A percentile compares a stretch with the other conserved stretches of the same genome.
Evolutionary conservation across 345 rosid genomes (phyloP).

Genomic region (Citrus medica): DNA sequence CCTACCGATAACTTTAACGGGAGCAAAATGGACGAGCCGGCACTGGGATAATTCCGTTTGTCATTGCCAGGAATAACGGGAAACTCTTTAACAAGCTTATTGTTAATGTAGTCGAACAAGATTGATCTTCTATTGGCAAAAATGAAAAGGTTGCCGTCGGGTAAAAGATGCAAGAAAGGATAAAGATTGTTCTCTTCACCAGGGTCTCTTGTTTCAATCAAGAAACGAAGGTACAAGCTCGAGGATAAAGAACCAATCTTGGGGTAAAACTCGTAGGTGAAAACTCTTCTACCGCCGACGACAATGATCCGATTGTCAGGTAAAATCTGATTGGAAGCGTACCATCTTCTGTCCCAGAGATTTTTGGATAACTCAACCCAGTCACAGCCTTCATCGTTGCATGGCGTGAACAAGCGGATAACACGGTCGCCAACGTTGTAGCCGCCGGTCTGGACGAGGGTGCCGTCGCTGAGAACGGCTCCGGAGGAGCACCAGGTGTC

Average conservation of each 20-base stretch:
- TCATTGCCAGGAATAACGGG: constrained; percentile 64
- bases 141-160: constrained; percentile 73
- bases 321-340: constrained; percentile 67
- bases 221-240: constrained; percentile 45
- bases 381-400: constrained; percentile 44
- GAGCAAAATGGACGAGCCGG: constrained; percentile 83
- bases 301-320: constrained; percentile 75
- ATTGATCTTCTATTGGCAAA: constrained; percentile 75
- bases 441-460: constrained; percentile 78
- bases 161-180: constrained; percentile 71
- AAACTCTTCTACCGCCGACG: constrained; percentile 70
- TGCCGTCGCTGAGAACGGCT: constrained; percentile 54
- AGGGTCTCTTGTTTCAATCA: constrained; percentile 56
- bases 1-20: constrained; percentile 40
- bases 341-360: constrained; percentile 65
- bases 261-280: constrained; percentile 64
- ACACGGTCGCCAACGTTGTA: constrained; percentile 51
- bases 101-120: constrained; percentile 40
- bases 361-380: constrained; percentile 52
- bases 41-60: constrained; percentile 69
- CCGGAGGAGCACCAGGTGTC: constrained; percentile 96
- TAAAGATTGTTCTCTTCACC: constrained; percentile 79
- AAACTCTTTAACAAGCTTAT: constrained; percentile 49
- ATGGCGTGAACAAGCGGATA: constrained; percentile 52
- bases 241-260: constrained; percentile 26